Conservation (phyloP, 208 protist genomes). For the Vickermania ingenoplastis region DNA sequence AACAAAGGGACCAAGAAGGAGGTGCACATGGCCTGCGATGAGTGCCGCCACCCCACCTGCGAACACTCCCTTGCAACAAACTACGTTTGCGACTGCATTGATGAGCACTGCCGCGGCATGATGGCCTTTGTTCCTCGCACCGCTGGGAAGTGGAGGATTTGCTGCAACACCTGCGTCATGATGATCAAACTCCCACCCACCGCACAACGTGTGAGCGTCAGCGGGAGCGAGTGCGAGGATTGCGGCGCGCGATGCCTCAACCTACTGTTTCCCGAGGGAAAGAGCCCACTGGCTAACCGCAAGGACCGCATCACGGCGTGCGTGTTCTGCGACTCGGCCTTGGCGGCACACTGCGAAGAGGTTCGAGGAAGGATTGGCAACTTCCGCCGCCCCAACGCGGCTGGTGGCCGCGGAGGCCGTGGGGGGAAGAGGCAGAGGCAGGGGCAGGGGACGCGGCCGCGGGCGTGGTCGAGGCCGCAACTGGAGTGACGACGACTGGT, state of each 20-base stretch:
- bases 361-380: conserved; percentile 58
- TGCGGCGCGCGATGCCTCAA: conserved; percentile 70
- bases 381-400: conserved; percentile 26
- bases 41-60: conserved; percentile 90
- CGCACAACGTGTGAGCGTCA: conserved; percentile 71
- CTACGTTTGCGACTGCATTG: conserved; percentile 81
- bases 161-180: conserved; percentile 83
- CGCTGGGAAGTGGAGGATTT: conserved; percentile 81
- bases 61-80: conserved; percentile 79
- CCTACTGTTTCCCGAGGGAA: conserved; percentile 72
- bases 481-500: conserved; percentile 2
- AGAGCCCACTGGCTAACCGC: conserved; percentile 60
- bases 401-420: conserved; percentile 11
- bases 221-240: conserved; percentile 59
- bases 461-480: conserved; percentile 13
- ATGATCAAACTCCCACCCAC: conserved; percentile 82
- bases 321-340: conserved; percentile 62
- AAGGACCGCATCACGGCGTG: conserved; percentile 68
- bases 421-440: conserved; percentile 13
- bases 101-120: conserved; percentile 53
- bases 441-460: conserved; percentile 16
- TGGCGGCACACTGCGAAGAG: conserved; percentile 58
- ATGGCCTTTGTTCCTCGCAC: conserved; percentile 85
- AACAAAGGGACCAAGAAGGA: conserved; percentile 3
- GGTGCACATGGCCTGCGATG: conserved; percentile 80